Evolutionary conservation across 768 basidiomycete species (phyloP).

Genomic region (Pleurotus platypus): DNA sequence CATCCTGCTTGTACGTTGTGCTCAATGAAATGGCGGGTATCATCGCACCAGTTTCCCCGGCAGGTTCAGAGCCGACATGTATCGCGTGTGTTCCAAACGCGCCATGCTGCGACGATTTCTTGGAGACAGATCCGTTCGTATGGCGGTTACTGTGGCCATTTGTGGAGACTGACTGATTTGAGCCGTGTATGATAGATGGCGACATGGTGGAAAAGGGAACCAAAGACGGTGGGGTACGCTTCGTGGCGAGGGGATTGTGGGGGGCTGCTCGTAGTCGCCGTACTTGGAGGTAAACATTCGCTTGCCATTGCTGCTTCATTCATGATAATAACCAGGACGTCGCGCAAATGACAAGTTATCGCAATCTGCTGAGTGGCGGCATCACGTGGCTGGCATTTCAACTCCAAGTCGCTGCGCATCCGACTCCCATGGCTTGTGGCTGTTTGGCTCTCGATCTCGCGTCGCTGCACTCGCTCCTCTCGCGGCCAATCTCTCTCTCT

Average conservation of each 20-base stretch:
- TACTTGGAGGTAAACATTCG: not conserved
- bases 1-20: slow-evolving; percentile 86
- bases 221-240: not conserved
- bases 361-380: not conserved
- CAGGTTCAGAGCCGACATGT: slow-evolving; percentile 83
- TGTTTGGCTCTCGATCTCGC: too few relatives aligned
- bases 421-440: too few relatives aligned
- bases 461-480: too few relatives aligned
- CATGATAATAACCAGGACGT: not conserved
- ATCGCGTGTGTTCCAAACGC: slow-evolving; percentile 82
- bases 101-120: slow-evolving; percentile 23
- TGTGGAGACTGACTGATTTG: not conserved
- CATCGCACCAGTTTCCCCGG: slow-evolving; percentile 73
- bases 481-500: too few relatives aligned
- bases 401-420: not conserved
- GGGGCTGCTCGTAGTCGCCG: not conserved
- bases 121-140: slow-evolving; percentile 13
- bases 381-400: not conserved
- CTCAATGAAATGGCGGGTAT: slow-evolving; percentile 86
- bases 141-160: not conserved
- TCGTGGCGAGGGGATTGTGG: not conserved
- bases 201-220: not conserved
- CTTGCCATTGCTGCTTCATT: not conserved
- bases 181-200: not conserved
- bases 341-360: slow-evolving; percentile 1